phyloP scores from a whole-genome alignment of 2,329 filamentous ascomycete genomes.

The Aspergillus sp. region DNA sequence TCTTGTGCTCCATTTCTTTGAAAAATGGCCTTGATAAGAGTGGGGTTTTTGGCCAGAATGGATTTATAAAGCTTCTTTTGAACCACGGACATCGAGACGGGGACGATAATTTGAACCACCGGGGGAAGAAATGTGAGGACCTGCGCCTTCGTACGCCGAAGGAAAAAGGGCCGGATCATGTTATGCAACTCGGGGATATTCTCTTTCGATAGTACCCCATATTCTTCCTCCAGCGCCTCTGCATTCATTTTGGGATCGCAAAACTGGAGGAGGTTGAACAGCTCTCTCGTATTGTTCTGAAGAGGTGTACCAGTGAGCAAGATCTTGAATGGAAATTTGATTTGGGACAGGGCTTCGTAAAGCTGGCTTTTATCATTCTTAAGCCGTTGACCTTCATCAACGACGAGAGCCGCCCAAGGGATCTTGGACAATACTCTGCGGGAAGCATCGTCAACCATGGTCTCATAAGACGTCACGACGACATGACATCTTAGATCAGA shows the following conservation, averaged over 20 bases:
- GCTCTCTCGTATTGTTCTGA: slow-evolving; percentile 79
- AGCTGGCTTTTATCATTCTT: slow-evolving; percentile 89
- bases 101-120: slow-evolving; percentile 92
- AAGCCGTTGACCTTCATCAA: slow-evolving; percentile 92
- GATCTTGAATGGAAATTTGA: slow-evolving; percentile 79
- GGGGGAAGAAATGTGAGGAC: slow-evolving; percentile 89
- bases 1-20: slow-evolving; percentile 53
- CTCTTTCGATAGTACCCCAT: slow-evolving; percentile 74
- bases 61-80: slow-evolving; percentile 95
- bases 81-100: slow-evolving; percentile 89
- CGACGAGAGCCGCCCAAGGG: slow-evolving; percentile 82
- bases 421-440: slow-evolving; percentile 66
- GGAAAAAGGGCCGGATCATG: slow-evolving; percentile 71
- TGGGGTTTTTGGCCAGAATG: slow-evolving; percentile 85
- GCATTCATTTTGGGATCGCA: slow-evolving; percentile 73
- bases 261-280: slow-evolving; percentile 97
- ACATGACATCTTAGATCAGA: slow-evolving; percentile 80
- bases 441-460: slow-evolving; percentile 71
- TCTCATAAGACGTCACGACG: slow-evolving; percentile 93
- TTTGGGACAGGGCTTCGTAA: slow-evolving; percentile 69
- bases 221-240: slow-evolving; percentile 70
- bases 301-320: slow-evolving; percentile 86
- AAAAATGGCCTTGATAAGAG: slow-evolving; percentile 85
- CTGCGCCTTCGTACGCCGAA: slow-evolving; percentile 81
- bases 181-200: slow-evolving; percentile 79